Conservation (phyloP, 495 filamentous ascomycete genomes). For the Penicillium ochrochloron region DNA sequence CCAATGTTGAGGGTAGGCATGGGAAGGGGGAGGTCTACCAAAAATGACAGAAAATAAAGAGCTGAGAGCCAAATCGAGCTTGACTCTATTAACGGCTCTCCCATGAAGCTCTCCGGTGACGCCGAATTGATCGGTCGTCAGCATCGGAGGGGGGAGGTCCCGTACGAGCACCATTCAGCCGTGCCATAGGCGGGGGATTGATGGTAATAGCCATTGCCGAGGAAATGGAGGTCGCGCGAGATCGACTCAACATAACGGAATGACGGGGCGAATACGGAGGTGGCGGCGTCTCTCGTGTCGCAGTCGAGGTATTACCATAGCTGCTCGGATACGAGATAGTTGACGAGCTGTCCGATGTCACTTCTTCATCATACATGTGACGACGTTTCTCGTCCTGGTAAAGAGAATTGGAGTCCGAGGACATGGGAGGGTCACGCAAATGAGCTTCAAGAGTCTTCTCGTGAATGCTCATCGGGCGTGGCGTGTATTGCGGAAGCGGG, state of each 20-base stretch:
- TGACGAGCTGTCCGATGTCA: constrained; percentile 46
- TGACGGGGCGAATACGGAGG: constrained; percentile 49
- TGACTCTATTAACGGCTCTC: constrained; percentile 34
- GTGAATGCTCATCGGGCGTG: constrained; percentile 45
- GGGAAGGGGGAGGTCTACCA: background rate
- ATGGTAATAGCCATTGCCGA: constrained; percentile 34
- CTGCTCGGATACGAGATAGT: constrained; percentile 52
- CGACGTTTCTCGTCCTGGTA: constrained; percentile 41
- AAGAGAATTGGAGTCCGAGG: constrained; percentile 26
- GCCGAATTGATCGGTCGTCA: constrained; percentile 33
- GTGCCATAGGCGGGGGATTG: constrained; percentile 33
- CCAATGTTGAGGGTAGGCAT: background rate
- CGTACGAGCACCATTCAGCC: constrained; percentile 33
- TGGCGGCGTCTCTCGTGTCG: constrained; percentile 51
- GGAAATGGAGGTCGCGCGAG: constrained; percentile 43
- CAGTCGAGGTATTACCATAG: constrained; percentile 54
- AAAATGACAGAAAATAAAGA: background rate
- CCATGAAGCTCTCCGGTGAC: constrained; percentile 39
- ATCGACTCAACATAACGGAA: constrained; percentile 35
- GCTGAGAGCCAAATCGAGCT: background rate
- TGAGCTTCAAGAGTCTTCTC: constrained; percentile 51
- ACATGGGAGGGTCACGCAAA: constrained; percentile 43
- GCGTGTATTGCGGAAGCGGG: constrained; percentile 50
- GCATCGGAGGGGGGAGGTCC: constrained; percentile 32
- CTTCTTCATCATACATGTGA: constrained; percentile 38